Percentiles rank a stretch among this genome's conserved stretches.
phyloP scores from a whole-genome alignment of 2,329 filamentous ascomycete species.

The Penicillium digitatum region DNA sequence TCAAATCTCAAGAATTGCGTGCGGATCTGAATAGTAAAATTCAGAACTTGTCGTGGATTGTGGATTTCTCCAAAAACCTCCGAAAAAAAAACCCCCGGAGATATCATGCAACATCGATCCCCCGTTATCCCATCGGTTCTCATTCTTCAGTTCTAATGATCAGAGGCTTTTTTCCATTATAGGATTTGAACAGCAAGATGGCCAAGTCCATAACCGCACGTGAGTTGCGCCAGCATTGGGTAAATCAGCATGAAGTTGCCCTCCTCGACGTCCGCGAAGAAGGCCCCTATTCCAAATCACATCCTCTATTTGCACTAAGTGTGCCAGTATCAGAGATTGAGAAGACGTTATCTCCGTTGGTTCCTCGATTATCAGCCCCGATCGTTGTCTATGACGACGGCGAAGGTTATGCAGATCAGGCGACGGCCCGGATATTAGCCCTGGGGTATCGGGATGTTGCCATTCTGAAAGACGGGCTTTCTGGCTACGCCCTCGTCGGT shows the following conservation, averaged over 20 bases:
- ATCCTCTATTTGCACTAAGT: constrained; percentile 29
- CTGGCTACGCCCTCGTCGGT: constrained; percentile 22
- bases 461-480: constrained; percentile 26
- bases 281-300: constrained; percentile 28
- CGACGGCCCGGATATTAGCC: constrained; percentile 18
- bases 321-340: constrained; percentile 31
- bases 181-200: constrained; percentile 9
- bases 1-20: not conserved
- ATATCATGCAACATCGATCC: not conserved
- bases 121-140: not conserved
- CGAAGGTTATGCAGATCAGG: constrained; percentile 26
- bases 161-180: no score
- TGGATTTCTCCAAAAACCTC: not conserved
- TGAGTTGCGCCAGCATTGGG: constrained; percentile 25
- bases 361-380: constrained; percentile 26
- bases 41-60: not conserved
- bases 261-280: constrained; percentile 34
- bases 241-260: constrained; percentile 24
- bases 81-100: not conserved
- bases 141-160: not conserved
- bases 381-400: constrained; percentile 32
- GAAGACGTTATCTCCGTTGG: constrained; percentile 22
- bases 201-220: constrained; percentile 20
- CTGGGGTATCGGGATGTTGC: constrained; percentile 26
- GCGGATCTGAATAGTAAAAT: not conserved